A percentile compares a stretch with the other conserved stretches of the same genome.
Evolutionary conservation across 345 rosid species (phyloP).

Genomic region (Theobroma cacao): DNA sequence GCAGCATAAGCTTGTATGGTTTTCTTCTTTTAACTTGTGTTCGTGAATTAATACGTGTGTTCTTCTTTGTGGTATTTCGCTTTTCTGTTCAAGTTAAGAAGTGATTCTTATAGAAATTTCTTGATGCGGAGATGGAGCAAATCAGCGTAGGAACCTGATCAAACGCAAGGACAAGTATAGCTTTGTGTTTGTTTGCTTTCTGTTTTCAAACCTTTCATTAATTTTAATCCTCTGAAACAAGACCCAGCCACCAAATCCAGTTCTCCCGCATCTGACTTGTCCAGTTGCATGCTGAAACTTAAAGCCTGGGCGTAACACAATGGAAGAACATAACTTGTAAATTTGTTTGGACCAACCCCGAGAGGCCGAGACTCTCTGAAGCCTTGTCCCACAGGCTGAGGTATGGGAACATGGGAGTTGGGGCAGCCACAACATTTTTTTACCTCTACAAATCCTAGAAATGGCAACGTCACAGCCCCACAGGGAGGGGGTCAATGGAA

Average conservation of each 20-base stretch:
- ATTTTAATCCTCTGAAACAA: no score
- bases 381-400: background rate
- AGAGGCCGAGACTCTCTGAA: background rate
- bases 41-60: no score
- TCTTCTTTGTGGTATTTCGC: no score
- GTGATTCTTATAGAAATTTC: no score
- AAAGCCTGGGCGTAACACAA: background rate
- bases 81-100: no score
- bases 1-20: background rate
- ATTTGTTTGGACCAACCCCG: background rate
- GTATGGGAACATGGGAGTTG: background rate
- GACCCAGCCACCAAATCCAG: no score
- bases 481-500: background rate
- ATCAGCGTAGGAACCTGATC: no score
- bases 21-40: background rate
- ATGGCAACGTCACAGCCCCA: background rate
- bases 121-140: no score
- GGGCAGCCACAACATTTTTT: background rate
- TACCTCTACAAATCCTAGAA: background rate
- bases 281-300: background rate
- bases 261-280: no score
- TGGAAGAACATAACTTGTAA: background rate
- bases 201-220: no score
- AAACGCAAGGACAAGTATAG: no score
- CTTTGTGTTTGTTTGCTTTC: no score